These are phyloP conservation scores for Boletales sp. DNA, from an alignment of 768 basidiomycete genomes.

Conservation along the genomic window DNA sequence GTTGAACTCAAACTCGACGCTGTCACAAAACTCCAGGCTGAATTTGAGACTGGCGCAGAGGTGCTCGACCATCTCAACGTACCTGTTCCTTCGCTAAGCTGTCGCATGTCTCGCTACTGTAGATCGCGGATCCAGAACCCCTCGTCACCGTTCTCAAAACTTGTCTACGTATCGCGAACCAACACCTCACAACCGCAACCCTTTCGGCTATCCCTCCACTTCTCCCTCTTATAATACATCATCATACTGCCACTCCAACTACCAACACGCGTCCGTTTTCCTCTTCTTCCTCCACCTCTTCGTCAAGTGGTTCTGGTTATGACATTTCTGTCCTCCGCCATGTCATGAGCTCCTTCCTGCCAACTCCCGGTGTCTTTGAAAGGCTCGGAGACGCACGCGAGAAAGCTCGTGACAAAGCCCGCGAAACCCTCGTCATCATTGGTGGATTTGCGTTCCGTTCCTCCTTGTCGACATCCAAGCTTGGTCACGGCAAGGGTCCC, in stretches of 20 bases:
- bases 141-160: conserved; percentile 68
- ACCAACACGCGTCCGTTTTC: conserved; percentile 38
- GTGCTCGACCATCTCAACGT: conserved; percentile 36
- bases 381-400: conserved; percentile 78
- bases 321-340: conserved; percentile 64
- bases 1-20: conserved; percentile 80
- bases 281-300: conserved; percentile 52
- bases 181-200: conserved; percentile 76
- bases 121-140: conserved; percentile 74
- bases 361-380: conserved; percentile 75
- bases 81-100: conserved; percentile 12
- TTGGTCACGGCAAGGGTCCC: conserved; percentile 52
- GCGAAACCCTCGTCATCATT: conserved; percentile 70
- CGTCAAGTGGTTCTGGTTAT: conserved; percentile 38
- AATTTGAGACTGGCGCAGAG: conserved; percentile 70
- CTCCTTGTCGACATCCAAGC: conserved; percentile 43
- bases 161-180: conserved; percentile 76
- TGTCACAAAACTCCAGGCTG: conserved; percentile 69
- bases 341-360: conserved; percentile 63
- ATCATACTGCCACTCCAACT: conserved; percentile 25
- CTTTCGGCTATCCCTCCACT: conserved; percentile 65
- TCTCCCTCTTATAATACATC: conserved; percentile 58
- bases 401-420: conserved; percentile 66
- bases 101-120: conserved; percentile 10
- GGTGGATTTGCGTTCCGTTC: conserved; percentile 69